Evolutionary conservation across 2,329 filamentous ascomycete species (phyloP).

Genomic region (Colletotrichum australisinense): DNA sequence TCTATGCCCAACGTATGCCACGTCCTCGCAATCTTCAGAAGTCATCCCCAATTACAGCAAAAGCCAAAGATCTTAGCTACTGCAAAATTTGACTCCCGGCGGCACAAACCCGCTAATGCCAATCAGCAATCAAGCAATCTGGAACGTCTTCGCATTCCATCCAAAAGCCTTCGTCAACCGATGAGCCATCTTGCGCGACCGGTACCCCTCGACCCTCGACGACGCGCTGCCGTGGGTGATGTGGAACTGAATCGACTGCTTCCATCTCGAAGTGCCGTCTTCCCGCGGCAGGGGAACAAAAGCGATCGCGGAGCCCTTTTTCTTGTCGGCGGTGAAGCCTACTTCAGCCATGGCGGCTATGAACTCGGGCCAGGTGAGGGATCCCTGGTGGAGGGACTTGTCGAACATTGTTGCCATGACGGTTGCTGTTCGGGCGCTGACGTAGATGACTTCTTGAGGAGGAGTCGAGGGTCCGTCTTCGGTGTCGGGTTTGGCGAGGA

Average conservation of each 20-base stretch:
- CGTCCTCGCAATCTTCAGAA: not conserved
- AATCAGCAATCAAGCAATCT: not conserved
- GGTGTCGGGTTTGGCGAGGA: not conserved
- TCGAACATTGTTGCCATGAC: conserved; percentile 53
- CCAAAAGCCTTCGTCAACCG: conserved; percentile 49
- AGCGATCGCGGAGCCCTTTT: conserved; percentile 55
- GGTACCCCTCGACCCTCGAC: conserved; percentile 50
- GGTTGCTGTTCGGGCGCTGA: conserved; percentile 48
- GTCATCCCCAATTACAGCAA: not conserved
- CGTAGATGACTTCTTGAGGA: conserved; percentile 43
- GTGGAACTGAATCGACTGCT: conserved; percentile 44
- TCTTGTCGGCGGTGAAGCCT: conserved; percentile 54
- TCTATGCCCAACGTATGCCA: not conserved
- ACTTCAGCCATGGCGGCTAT: conserved; percentile 54
- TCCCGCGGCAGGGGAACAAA: conserved; percentile 45
- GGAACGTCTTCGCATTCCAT: conserved; percentile 49
- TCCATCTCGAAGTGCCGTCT: conserved; percentile 37
- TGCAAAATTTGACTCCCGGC: not conserved
- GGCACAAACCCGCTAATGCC: not conserved
- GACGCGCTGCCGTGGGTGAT: conserved; percentile 51
- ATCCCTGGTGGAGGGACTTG: conserved; percentile 43
- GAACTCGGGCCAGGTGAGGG: conserved; percentile 51
- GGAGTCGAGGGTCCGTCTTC: not conserved
- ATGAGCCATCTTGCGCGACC: conserved; percentile 41
- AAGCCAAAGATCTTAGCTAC: not conserved